Evolutionary conservation across 2,329 filamentous ascomycete genomes (phyloP), one percentile per base, ranked within the genome.

Genomic region (Sporothrix brasiliensis): DNA sequence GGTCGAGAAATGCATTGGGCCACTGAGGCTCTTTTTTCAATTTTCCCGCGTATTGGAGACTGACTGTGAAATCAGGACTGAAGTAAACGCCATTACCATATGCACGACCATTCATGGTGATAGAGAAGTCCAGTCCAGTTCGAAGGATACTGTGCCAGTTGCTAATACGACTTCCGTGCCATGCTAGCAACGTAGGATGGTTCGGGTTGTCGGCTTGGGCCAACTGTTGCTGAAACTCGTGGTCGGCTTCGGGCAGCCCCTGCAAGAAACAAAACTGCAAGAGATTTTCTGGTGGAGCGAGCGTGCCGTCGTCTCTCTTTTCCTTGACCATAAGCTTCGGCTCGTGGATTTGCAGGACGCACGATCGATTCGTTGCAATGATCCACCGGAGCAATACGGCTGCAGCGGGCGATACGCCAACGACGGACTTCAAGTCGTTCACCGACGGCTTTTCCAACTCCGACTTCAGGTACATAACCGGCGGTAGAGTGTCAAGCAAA

Each of bases 81-180:
- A 96, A 90, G 76, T 97, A 97, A 1, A 96, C 91, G 0, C 94
- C 94, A 76, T 97, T 71, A 0, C 94, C 94, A 75, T 74, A 92
- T 1, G 89, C 82, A 72, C 94, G 87, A 0, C 93, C 94, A 77
- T 94, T 80, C 0, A 77, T 54, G 0, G 81, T 79, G 0, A 86
- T 79, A 4, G 87, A 86, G 79, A 89, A 97, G 77, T 97, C 87
- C 6, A 97, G 82, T 0, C 94, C 93, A 72, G 91, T 88, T 44
- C 93, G 88, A 73, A 97, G 88, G 75, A 97, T 97, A 75, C 90
- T 91, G 79, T 97, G 94, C 94, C 94, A 97, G 75, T 97, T 97
- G 3, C 79, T 74, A 3, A 97, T 73, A 0, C 81, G 78, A 75
- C 92, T 96, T 6, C 93, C 94, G 78, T 97, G 94, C 89, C 91